These are phyloP conservation scores for Erythrobasidium yunnanense DNA, from an alignment of 768 basidiomycete species.

Conservation along the genomic window DNA sequence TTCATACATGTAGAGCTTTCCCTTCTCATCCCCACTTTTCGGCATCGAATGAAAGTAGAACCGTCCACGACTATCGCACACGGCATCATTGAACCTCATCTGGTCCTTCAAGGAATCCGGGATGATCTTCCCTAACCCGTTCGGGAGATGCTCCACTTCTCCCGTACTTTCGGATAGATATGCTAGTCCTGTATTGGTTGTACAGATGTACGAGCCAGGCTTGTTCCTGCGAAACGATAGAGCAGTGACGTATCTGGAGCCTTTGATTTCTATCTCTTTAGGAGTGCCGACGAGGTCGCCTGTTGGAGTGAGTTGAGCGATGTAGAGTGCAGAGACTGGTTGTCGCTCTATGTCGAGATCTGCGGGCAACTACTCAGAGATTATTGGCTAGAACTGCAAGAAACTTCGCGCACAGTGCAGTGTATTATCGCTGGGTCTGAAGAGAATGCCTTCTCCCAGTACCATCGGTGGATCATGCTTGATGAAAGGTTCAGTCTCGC, in stretches of 20 bases:
- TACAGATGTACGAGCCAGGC: constrained; percentile 16
- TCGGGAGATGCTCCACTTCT: neutral
- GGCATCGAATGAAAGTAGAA: constrained; percentile 28
- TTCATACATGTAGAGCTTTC: constrained; percentile 23
- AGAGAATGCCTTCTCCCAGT: constrained; percentile 24
- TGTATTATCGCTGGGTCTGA: constrained; percentile 23
- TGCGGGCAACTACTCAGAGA: neutral
- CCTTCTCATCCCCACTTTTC: constrained; percentile 1
- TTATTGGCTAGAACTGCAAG: neutral
- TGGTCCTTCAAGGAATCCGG: neutral
- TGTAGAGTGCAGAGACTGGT: constrained; percentile 17
- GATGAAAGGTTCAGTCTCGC: neutral
- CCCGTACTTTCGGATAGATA: constrained; percentile 22
- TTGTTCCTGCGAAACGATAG: constrained; percentile 17
- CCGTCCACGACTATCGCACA: constrained; percentile 18
- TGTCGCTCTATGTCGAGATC: constrained; percentile 25
- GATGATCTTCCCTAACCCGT: constrained; percentile 2
- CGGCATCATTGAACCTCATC: constrained; percentile 27
- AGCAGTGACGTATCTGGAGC: constrained; percentile 18
- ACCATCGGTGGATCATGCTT: constrained; percentile 27
- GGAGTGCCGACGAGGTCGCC: neutral
- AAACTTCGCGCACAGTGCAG: constrained; percentile 18
- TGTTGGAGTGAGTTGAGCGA: constrained; percentile 2
- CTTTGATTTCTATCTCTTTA: constrained; percentile 5
- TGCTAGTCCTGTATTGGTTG: constrained; percentile 20